Evolutionary conservation across 345 rosid species (phyloP).

Genomic region (Acer campestre): DNA sequence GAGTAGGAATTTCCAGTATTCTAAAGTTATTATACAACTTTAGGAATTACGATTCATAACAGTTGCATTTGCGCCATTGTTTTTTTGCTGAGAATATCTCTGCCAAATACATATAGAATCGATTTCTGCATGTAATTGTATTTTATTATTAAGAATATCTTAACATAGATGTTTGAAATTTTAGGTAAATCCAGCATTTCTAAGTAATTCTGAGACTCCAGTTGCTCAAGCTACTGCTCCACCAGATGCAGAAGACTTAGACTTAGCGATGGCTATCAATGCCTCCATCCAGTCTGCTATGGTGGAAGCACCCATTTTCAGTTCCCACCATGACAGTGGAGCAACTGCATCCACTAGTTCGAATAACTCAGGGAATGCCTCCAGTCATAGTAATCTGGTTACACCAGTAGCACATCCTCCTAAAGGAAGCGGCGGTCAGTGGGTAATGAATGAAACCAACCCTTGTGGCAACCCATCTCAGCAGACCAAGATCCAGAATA

Average conservation of each 20-base stretch:
- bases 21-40: neutral
- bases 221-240: constrained; percentile 72
- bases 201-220: constrained; percentile 41
- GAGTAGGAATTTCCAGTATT: neutral
- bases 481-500: constrained; percentile 22
- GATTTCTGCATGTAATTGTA: neutral
- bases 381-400: constrained; percentile 18
- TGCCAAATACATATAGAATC: neutral
- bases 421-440: constrained; percentile 32
- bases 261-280: constrained; percentile 72
- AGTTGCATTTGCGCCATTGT: neutral
- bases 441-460: constrained; percentile 29
- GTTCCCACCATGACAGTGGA: constrained; percentile 32
- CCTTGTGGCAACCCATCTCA: constrained; percentile 25
- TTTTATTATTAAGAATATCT: neutral
- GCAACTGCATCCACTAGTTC: constrained; percentile 55
- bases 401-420: constrained; percentile 29
- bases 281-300: constrained; percentile 72
- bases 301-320: constrained; percentile 37
- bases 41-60: neutral
- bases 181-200: constrained; percentile 71
- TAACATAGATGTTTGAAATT: constrained; percentile 14
- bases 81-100: neutral
- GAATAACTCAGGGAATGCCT: constrained; percentile 20
- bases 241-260: constrained; percentile 55